Percentiles rank a stretch among this genome's conserved stretches.
Evolutionary conservation across 768 basidiomycete genomes (phyloP).

Genomic region (Xerocomellus dryophilus): DNA sequence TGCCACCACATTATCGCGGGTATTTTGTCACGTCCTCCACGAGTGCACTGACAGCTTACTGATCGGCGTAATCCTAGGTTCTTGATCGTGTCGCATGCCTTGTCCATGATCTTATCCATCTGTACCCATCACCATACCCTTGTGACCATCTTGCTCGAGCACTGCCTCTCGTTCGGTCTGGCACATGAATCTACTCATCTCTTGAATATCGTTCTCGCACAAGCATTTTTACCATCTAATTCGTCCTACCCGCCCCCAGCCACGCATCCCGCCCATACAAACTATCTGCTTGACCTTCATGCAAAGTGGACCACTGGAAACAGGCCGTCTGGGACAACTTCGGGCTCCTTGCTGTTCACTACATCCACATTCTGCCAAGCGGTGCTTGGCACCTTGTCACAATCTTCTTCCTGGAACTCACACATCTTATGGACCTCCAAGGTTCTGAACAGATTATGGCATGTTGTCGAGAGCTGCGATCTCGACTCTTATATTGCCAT

Average conservation of each 20-base stretch:
- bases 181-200: slow-evolving; percentile 42
- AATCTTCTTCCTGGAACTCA: slow-evolving; percentile 32
- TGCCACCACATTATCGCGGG: slow-evolving; percentile 54
- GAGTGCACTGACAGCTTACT: slow-evolving; percentile 10
- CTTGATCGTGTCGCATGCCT: slow-evolving; percentile 50
- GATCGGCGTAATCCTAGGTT: slow-evolving; percentile 33
- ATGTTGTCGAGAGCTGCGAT: slow-evolving; percentile 31
- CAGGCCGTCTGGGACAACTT: background rate
- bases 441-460: slow-evolving; percentile 37
- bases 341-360: slow-evolving; percentile 18
- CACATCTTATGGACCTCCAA: slow-evolving; percentile 43
- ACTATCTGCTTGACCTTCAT: slow-evolving; percentile 46
- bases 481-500: slow-evolving; percentile 34
- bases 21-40: slow-evolving; percentile 22
- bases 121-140: slow-evolving; percentile 50
- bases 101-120: slow-evolving; percentile 44
- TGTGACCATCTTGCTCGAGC: slow-evolving; percentile 46
- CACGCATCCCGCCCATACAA: slow-evolving; percentile 44
- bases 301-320: slow-evolving; percentile 36
- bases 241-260: slow-evolving; percentile 29
- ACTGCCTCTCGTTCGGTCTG: slow-evolving; percentile 45
- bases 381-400: slow-evolving; percentile 15
- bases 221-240: slow-evolving; percentile 34
- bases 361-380: slow-evolving; percentile 28
- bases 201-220: slow-evolving; percentile 40